These are phyloP conservation scores for Malania oleifera DNA, from an alignment of 164 flowering plant genomes.

Conservation along the genomic window DNA sequence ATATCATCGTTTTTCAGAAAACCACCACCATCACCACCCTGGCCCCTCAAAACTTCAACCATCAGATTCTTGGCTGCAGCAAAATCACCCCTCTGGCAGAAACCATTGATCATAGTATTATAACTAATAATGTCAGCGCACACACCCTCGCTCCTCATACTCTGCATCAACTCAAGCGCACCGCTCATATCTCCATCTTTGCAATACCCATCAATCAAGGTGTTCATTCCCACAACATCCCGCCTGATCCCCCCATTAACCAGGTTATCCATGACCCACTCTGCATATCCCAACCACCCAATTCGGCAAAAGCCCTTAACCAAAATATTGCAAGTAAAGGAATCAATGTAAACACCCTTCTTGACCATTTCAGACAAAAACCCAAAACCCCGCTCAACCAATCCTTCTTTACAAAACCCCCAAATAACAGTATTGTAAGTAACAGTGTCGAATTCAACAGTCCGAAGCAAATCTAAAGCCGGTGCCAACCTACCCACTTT, in stretches of 20 bases:
- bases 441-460: slow-evolving; percentile 38
- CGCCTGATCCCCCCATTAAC: slow-evolving; percentile 25
- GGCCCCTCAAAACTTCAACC: slow-evolving; percentile 33
- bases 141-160: slow-evolving; percentile 39
- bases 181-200: slow-evolving; percentile 32
- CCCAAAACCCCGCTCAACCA: slow-evolving; percentile 48
- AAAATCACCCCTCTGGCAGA: slow-evolving; percentile 54
- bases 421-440: slow-evolving; percentile 72
- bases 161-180: slow-evolving; percentile 39
- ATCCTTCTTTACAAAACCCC: slow-evolving; percentile 61
- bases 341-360: slow-evolving; percentile 46
- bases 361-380: slow-evolving; percentile 71
- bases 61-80: slow-evolving; percentile 47
- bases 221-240: slow-evolving; percentile 57
- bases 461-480: slow-evolving; percentile 50
- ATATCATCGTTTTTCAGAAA: neutral
- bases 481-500: slow-evolving; percentile 55
- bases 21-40: slow-evolving; percentile 1
- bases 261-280: slow-evolving; percentile 38
- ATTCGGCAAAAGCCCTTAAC: slow-evolving; percentile 61
- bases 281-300: slow-evolving; percentile 47
- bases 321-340: slow-evolving; percentile 58
- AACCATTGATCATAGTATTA: slow-evolving; percentile 69
- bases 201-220: slow-evolving; percentile 62
- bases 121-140: slow-evolving; percentile 62